A percentile compares a stretch with the other conserved stretches of the same genome.
phyloP scores from a whole-genome alignment of 257 asterid genomes.

The Nicotiana obtusifolia region DNA sequence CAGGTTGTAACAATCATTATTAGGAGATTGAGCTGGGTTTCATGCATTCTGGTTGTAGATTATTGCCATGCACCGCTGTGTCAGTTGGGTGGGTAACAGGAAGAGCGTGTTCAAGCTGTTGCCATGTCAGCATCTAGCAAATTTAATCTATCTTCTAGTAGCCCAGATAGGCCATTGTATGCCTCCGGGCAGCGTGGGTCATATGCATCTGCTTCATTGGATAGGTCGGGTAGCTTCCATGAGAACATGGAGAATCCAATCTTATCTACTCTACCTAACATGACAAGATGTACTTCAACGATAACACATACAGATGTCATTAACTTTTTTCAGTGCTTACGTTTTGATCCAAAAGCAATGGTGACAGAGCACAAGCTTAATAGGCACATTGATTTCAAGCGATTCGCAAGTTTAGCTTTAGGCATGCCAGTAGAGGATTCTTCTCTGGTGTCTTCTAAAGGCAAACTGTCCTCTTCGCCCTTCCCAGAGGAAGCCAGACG shows the following conservation, averaged over 20 bases:
- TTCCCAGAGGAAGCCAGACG: constrained; percentile 78
- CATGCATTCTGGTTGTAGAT: constrained; percentile 40
- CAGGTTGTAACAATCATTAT: constrained; percentile 39
- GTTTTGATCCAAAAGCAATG: constrained; percentile 81
- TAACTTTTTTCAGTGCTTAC: constrained; percentile 76
- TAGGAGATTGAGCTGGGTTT: constrained; percentile 38
- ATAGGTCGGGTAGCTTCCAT: constrained; percentile 46
- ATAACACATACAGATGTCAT: constrained; percentile 69
- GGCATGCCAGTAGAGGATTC: constrained; percentile 75
- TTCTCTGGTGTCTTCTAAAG: constrained; percentile 47
- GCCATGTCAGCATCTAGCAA: constrained; percentile 89
- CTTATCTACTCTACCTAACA: constrained; percentile 69
- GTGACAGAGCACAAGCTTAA: constrained; percentile 70
- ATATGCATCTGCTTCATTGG: constrained; percentile 58
- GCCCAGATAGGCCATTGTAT: constrained; percentile 78
- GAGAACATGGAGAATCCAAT: constrained; percentile 55
- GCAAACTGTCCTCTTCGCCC: constrained; percentile 48
- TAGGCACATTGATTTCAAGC: constrained; percentile 65
- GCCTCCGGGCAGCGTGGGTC: constrained; percentile 76
- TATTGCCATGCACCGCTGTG: constrained; percentile 78
- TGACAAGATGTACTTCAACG: constrained; percentile 60
- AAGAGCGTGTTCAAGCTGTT: constrained; percentile 53
- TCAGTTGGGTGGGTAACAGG: constrained; percentile 46
- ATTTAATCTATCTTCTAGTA: constrained; percentile 72
- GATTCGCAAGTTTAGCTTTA: constrained; percentile 67